Conservation (phyloP, 1,139 yeast genomes). For the Martiniozyma asiatica region DNA sequence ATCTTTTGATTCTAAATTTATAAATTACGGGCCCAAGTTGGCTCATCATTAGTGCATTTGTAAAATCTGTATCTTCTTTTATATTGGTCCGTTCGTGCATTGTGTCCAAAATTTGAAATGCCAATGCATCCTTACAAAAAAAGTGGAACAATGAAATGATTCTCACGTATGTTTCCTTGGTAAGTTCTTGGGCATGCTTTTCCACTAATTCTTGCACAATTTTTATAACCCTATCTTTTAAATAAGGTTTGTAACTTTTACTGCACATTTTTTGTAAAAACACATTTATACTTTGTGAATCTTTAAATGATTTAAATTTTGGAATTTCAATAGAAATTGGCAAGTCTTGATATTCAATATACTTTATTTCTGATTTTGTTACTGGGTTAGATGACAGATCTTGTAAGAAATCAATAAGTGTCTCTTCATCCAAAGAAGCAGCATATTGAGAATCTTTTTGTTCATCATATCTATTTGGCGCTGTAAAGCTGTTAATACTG, state of each 20-base stretch:
- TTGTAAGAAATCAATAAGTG: constrained; percentile 12
- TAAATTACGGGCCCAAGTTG: constrained; percentile 10
- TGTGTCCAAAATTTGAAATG: constrained; percentile 10
- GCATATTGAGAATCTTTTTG: too few species aligned
- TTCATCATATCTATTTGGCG: too few species aligned
- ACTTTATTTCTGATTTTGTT: constrained; percentile 10
- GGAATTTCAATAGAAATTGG: too few species aligned
- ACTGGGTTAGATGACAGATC: constrained; percentile 13
- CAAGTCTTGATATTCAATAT: constrained; percentile 11
- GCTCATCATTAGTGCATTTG: constrained; percentile 14
- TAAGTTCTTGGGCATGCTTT: constrained; percentile 8
- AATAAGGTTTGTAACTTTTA: too few species aligned
- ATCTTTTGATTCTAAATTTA: constrained; percentile 10
- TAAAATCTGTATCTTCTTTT: constrained; percentile 18
- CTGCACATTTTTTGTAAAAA: too few species aligned
- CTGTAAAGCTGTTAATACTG: too few species aligned
- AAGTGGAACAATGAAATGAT: constrained; percentile 14
- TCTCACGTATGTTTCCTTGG: constrained; percentile 13
- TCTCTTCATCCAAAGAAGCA: constrained; percentile 10
- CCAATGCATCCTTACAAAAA: constrained; percentile 8
- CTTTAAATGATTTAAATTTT: too few species aligned
- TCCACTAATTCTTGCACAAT: constrained; percentile 11
- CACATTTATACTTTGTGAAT: too few species aligned
- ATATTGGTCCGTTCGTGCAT: constrained; percentile 14
- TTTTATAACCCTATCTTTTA: too few species aligned